Evolutionary conservation across 352 stramenopile genomes (phyloP).

Genomic region (Phytophthora meadii): DNA sequence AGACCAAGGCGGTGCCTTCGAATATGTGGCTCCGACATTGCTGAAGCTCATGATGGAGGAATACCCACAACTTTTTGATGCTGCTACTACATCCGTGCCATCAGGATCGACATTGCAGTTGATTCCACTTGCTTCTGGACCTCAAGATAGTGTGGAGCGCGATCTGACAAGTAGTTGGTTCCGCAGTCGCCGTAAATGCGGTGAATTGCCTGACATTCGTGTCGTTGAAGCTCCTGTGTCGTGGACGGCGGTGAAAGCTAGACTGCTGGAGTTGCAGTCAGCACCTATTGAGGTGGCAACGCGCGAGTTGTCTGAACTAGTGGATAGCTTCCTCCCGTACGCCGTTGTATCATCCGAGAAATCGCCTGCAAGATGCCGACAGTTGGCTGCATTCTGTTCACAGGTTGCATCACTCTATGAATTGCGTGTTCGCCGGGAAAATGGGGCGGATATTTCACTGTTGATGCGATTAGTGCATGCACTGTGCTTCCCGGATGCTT

Average conservation of each 20-base stretch:
- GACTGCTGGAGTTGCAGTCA: constrained; percentile 39
- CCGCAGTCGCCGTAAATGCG: constrained; percentile 27
- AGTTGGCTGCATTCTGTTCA: constrained; percentile 40
- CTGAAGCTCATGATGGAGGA: constrained; percentile 64
- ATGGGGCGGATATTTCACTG: constrained; percentile 32
- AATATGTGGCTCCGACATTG: constrained; percentile 61
- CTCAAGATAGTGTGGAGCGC: constrained; percentile 21
- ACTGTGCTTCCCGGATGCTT: constrained; percentile 53
- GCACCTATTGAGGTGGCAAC: constrained; percentile 44
- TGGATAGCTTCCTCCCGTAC: constrained; percentile 46
- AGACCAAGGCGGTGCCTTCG: constrained; percentile 49
- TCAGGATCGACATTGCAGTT: constrained; percentile 31
- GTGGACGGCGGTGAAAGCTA: constrained; percentile 35
- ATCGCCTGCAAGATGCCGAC: constrained; percentile 8
- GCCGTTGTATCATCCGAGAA: constrained; percentile 25
- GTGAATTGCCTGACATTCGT: constrained; percentile 16
- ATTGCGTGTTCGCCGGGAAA: constrained; percentile 33
- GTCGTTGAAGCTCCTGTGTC: constrained; percentile 28
- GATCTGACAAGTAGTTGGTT: constrained; percentile 45
- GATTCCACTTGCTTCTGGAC: constrained; percentile 32
- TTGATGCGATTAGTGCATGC: constrained; percentile 53
- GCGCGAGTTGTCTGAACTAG: constrained; percentile 35
- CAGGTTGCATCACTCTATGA: constrained; percentile 52
- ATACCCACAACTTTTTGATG: constrained; percentile 51
- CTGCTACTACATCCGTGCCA: constrained; percentile 18